phyloP scores from a whole-genome alignment of 73 alveolate genomes.

The Durusdinium trenchii region DNA sequence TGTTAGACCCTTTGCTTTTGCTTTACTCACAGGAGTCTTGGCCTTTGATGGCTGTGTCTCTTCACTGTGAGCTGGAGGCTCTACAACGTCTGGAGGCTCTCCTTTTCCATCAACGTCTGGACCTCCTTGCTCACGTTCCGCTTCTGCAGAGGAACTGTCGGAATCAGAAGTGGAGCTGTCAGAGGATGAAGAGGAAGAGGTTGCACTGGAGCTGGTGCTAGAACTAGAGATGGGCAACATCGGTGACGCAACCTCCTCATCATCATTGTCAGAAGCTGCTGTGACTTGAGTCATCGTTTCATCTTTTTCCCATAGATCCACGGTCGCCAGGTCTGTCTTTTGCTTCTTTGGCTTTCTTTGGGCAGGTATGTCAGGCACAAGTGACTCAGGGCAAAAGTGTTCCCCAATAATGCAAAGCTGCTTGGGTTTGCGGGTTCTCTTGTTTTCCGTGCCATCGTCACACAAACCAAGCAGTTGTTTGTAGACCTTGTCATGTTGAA shows the following conservation, averaged over 20 bases:
- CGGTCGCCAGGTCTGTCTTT: background rate
- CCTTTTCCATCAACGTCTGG: too few relatives aligned
- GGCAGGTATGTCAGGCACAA: background rate
- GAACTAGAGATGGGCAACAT: too few relatives aligned
- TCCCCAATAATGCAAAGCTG: background rate
- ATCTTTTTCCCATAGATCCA: background rate
- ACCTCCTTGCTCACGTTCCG: too few relatives aligned
- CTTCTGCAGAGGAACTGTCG: too few relatives aligned
- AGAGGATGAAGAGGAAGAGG: too few relatives aligned
- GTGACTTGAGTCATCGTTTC: background rate
- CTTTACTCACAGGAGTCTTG: too few relatives aligned
- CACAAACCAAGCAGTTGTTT: background rate
- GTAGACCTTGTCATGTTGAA: background rate
- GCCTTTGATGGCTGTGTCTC: too few relatives aligned
- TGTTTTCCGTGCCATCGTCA: background rate
- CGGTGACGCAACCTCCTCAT: background rate
- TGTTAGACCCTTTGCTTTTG: too few relatives aligned
- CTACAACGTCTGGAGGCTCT: too few relatives aligned
- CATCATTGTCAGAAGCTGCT: background rate
- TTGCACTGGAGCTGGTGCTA: too few relatives aligned
- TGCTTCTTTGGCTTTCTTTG: background rate
- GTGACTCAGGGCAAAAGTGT: background rate
- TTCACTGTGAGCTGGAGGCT: too few relatives aligned
- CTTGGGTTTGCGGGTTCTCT: background rate
- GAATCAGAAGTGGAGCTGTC: too few relatives aligned